Conservation (phyloP, 2,329 filamentous ascomycete genomes). For the Eutypa lata region DNA sequence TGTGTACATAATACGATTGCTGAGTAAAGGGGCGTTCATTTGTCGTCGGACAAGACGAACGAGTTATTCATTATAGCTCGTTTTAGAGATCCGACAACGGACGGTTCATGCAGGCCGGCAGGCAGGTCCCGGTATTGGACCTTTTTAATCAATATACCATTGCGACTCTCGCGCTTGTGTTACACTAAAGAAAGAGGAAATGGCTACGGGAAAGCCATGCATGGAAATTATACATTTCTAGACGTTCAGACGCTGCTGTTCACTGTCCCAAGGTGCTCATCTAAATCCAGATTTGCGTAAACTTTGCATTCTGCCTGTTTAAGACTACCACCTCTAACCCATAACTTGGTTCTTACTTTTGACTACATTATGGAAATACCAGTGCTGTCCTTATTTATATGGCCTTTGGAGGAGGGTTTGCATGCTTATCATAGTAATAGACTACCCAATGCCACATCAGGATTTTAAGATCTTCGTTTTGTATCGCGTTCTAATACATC, state of each 20-base stretch:
- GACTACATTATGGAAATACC: too few species aligned
- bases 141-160: not conserved
- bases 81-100: not conserved
- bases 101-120: not conserved
- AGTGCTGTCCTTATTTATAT: too few species aligned
- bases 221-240: not conserved
- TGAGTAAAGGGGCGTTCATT: not conserved
- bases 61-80: not conserved
- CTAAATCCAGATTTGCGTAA: too few species aligned
- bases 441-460: not conserved
- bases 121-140: not conserved
- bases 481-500: too few species aligned
- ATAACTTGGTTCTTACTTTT: too few species aligned
- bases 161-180: not conserved
- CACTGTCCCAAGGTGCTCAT: too few species aligned
- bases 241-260: not conserved
- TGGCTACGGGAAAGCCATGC: not conserved
- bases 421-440: not conserved
- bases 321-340: too few species aligned
- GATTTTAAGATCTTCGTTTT: too few species aligned
- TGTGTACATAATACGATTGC: slow-evolving; percentile 15
- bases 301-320: too few species aligned
- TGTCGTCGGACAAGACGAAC: not conserved
- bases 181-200: not conserved
- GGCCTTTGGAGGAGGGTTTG: too few species aligned